Evolutionary conservation across 345 rosid genomes (phyloP).

Genomic region (Conringia planisiliqua): DNA sequence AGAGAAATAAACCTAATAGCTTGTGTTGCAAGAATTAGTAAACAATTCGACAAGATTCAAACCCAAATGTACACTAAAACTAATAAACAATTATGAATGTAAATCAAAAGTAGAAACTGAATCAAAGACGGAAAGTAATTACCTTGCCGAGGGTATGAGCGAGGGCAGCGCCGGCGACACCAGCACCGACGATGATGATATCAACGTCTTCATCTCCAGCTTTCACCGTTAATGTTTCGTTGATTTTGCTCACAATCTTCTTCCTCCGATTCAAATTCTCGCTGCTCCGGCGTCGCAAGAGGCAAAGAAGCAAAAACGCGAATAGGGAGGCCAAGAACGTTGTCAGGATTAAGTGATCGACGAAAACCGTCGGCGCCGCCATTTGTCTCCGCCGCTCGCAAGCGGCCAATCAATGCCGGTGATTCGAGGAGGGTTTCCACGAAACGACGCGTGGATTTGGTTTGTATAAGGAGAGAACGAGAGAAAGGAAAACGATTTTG

Average conservation of each 20-base stretch:
- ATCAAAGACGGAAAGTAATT: not conserved
- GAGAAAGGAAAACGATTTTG: not conserved
- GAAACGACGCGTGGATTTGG: conserved; percentile 13
- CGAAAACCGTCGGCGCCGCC: not conserved
- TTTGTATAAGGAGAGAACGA: not conserved
- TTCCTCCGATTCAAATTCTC: not conserved
- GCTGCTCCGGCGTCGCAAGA: conserved; percentile 24
- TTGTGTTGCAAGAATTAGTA: conserved; percentile 19
- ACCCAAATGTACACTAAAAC: not conserved
- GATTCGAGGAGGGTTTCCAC: not conserved
- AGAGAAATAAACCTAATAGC: conserved; percentile 12
- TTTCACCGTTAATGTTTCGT: not conserved
- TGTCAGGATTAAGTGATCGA: conserved; percentile 16
- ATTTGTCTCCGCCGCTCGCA: conserved; percentile 1
- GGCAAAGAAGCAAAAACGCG: conserved; percentile 3
- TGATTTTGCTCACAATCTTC: not conserved
- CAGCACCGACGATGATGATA: conserved; percentile 76
- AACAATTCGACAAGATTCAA: not conserved
- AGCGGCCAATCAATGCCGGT: conserved; percentile 10
- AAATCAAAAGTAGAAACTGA: not conserved
- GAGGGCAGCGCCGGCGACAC: conserved; percentile 84
- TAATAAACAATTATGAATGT: not conserved
- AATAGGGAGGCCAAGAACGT: conserved; percentile 13
- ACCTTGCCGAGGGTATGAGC: conserved; percentile 84
- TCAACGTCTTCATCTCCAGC: conserved; percentile 34